Evolutionary conservation across 2,329 filamentous ascomycete species (phyloP).

Genomic region (Thielaviopsis populi): DNA sequence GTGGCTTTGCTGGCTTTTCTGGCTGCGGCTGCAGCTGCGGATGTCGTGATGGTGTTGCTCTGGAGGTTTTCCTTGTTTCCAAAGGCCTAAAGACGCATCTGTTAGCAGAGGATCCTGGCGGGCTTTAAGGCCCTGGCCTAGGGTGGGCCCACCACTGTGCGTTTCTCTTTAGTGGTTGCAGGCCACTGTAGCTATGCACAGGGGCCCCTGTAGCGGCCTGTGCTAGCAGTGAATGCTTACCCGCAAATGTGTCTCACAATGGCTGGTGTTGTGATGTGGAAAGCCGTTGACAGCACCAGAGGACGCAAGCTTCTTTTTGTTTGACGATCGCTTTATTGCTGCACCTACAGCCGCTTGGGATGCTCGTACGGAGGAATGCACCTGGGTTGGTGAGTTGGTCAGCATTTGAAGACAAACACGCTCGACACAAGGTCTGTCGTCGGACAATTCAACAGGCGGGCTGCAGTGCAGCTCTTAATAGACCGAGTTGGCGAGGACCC

Average conservation of each 20-base stretch:
- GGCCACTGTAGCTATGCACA: neutral
- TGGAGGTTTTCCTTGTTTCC: neutral
- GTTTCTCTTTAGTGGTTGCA: neutral
- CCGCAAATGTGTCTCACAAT: neutral
- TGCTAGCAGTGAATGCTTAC: neutral
- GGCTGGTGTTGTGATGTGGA: neutral
- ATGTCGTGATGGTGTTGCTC: constrained; percentile 1
- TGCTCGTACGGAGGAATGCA: neutral
- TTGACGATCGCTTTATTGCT: neutral
- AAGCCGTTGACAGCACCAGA: neutral
- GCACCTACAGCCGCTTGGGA: neutral
- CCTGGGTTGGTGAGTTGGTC: neutral
- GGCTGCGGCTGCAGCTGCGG: neutral
- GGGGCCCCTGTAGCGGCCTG: neutral
- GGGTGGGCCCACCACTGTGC: neutral
- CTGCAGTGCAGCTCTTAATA: neutral
- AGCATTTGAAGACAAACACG: neutral
- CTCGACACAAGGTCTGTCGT: neutral
- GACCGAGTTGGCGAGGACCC: neutral
- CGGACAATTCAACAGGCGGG: neutral
- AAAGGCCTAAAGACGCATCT: neutral
- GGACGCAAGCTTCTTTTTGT: neutral
- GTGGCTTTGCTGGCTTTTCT: neutral
- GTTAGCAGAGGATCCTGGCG: neutral
- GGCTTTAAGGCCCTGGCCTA: constrained; percentile 1